Conservation (phyloP, 768 basidiomycete species). For the Epithele typhae region DNA sequence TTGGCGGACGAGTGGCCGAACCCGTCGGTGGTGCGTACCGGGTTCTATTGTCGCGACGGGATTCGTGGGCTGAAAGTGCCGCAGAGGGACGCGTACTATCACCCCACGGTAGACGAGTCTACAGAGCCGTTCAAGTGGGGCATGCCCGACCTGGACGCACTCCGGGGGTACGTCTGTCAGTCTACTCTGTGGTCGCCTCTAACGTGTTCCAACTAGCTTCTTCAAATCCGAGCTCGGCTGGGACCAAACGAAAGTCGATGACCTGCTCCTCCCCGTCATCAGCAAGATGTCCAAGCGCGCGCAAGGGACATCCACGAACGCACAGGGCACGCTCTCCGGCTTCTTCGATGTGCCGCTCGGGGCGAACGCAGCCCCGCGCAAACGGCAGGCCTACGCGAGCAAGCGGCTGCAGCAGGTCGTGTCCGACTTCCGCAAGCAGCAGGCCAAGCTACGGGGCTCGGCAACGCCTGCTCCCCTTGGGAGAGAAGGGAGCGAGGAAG, state of each 20-base stretch:
- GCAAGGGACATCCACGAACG: constrained; percentile 70
- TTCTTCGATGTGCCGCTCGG: constrained; percentile 69
- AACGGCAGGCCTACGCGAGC: constrained; percentile 77
- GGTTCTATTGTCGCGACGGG: background rate
- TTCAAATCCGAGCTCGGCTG: constrained; percentile 69
- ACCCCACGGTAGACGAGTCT: constrained; percentile 86
- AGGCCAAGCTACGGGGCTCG: constrained; percentile 22
- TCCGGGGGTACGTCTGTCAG: constrained; percentile 58
- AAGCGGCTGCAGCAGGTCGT: constrained; percentile 87
- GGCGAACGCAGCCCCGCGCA: constrained; percentile 70
- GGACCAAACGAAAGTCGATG: constrained; percentile 80
- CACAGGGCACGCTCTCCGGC: constrained; percentile 69
- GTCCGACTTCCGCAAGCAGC: constrained; percentile 65
- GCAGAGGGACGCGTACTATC: constrained; percentile 89
- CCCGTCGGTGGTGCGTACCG: constrained; percentile 66
- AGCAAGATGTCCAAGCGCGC: constrained; percentile 81
- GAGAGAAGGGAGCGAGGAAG: constrained; percentile 24
- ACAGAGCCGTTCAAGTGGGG: constrained; percentile 97
- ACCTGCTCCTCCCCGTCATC: constrained; percentile 87
- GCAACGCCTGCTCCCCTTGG: constrained; percentile 9
- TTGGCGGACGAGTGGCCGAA: constrained; percentile 87
- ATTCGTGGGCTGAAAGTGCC: background rate
- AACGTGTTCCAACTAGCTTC: constrained; percentile 2
- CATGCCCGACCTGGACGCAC: constrained; percentile 89
- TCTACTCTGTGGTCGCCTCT: background rate